Base-by-base conservation (phyloP, 805 yeast species). In the Isabelozyma gotoi region DNA sequence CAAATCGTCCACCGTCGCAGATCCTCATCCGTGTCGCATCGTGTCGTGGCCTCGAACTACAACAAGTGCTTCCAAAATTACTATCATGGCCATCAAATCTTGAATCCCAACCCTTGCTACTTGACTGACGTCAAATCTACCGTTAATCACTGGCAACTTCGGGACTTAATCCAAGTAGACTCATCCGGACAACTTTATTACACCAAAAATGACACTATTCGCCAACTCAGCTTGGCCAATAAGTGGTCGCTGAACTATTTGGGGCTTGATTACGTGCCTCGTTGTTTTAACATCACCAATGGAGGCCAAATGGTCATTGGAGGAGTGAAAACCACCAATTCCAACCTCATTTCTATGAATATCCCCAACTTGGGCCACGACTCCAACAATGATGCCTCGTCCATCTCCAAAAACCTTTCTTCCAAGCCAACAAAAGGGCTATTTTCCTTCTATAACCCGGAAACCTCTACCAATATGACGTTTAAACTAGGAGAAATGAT, bases 401-500 rank as follows among this genome's bases (percentile, higher is more conserved):
- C 38, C 34, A 38, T 38, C 27, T 27, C 39, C 7, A 24, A 14
- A 20, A 33, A 11, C 24, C 10, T 16, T 38, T 29, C 46, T 43
- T 19, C 63, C 47, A 64, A 67, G 36, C 67, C 56, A 32, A 71
- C 79, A 65, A 81, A 81, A 50, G 96, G 96, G 0, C 71, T 82
- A 33, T 78, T 84, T 46, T 76, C 85, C 2, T 65, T 85, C 38
- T 73, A 76, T 57, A 76, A 78, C 45, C 76, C 78, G 18, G 70
- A 71, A 4, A 73, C 79, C 8, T 71, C 72, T n/a, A 57, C 63
- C 5, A 65, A 74, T 5, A 63, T 71, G 36, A 77, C 84, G 2
- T 72, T 79, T 19, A 78, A 78, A 41, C 65, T 89, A 41, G 97
- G 97, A 0, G 85, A 85, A 27, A 80, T 83, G 65, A 89, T 91